These are phyloP conservation scores for Boeremia lycopersici DNA, from an alignment of 2,329 filamentous ascomycete species.

Conservation along the genomic window DNA sequence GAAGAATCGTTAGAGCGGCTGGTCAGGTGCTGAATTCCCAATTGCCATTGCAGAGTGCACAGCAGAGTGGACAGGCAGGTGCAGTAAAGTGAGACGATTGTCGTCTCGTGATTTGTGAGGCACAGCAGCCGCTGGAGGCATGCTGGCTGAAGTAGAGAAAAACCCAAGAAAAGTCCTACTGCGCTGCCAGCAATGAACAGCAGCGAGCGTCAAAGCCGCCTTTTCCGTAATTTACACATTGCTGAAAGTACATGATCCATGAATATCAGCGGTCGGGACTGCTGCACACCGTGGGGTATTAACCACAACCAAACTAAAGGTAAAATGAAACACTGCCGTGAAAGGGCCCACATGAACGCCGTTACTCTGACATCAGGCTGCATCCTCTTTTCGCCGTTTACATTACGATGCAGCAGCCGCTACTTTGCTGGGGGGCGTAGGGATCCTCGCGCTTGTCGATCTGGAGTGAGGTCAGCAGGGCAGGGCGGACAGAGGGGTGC, in stretches of 20 bases:
- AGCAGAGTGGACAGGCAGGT: conserved; percentile 1
- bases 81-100: conserved; percentile 27
- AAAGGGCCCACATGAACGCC: conserved; percentile 48
- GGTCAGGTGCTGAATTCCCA: not conserved
- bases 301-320: conserved; percentile 37
- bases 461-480: conserved; percentile 48
- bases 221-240: conserved; percentile 49
- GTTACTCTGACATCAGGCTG: conserved; percentile 44
- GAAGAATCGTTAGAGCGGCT: not conserved
- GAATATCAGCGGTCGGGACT: conserved; percentile 38
- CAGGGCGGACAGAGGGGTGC: not conserved
- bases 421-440: conserved; percentile 94
- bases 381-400: conserved; percentile 53
- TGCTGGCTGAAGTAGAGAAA: conserved; percentile 27
- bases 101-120: conserved; percentile 36
- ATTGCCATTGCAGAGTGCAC: not conserved
- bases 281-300: conserved; percentile 45
- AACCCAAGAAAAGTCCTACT: conserved; percentile 28
- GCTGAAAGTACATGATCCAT: conserved; percentile 47
- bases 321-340: conserved; percentile 46
- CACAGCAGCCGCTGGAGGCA: conserved; percentile 30
- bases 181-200: conserved; percentile 34
- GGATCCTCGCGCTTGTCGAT: conserved; percentile 96
- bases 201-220: conserved; percentile 32
- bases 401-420: conserved; percentile 95